These are phyloP conservation scores for Candida schatavii DNA, from an alignment of 805 yeast genomes.

Conservation along the genomic window DNA sequence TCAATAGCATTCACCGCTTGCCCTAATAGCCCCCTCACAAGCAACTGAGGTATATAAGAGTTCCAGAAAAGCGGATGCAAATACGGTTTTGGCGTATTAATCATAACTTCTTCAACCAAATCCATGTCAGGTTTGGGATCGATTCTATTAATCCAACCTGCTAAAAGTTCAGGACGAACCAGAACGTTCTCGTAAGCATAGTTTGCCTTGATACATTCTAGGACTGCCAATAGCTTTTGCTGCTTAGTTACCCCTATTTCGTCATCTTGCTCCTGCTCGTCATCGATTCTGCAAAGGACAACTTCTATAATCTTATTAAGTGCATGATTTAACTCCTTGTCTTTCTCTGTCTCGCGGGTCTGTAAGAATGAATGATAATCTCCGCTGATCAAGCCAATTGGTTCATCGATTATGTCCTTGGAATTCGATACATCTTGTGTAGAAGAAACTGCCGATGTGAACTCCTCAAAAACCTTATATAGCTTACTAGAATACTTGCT, in stretches of 20 bases:
- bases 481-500: constrained; percentile 46
- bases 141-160: constrained; percentile 66
- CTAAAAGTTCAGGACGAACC: constrained; percentile 42
- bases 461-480: constrained; percentile 50
- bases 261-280: constrained; percentile 25
- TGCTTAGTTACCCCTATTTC: constrained; percentile 18
- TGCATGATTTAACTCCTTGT: constrained; percentile 20
- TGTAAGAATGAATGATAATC: constrained; percentile 9
- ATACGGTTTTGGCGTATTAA: constrained; percentile 44
- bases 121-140: constrained; percentile 64
- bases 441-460: constrained; percentile 8
- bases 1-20: constrained; percentile 52
- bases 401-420: constrained; percentile 13
- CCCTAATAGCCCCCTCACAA: constrained; percentile 58
- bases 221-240: constrained; percentile 47
- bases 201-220: constrained; percentile 58
- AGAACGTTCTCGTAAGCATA: constrained; percentile 39
- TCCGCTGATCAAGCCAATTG: constrained; percentile 29
- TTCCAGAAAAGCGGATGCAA: constrained; percentile 60
- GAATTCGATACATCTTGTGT: not conserved
- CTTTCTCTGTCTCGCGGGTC: constrained; percentile 7
- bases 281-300: constrained; percentile 21
- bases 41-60: constrained; percentile 50
- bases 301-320: constrained; percentile 26
- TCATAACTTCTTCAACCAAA: constrained; percentile 45